Conservation (phyloP, 139 green algal genomes). For the Desmodesmus armatus region DNA sequence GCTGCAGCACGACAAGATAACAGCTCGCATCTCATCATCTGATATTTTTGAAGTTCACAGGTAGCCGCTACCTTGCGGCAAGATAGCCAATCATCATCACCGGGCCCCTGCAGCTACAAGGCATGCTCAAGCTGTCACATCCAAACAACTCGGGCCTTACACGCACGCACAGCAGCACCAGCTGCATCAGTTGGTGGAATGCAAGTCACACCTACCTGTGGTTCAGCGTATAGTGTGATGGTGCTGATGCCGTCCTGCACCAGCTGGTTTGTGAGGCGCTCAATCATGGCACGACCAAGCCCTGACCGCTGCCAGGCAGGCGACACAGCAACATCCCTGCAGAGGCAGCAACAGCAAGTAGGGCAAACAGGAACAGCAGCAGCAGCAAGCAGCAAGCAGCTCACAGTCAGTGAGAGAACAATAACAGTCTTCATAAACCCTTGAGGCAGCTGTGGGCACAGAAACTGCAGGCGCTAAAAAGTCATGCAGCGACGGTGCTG, state of each 20-base stretch:
- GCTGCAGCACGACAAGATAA: background rate
- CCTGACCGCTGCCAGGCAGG: constrained; percentile 87
- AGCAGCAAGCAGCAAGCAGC: background rate
- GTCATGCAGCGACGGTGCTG: too few species aligned
- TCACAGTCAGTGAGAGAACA: too few species aligned
- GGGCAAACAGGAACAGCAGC: constrained; percentile 14
- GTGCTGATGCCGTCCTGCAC: constrained; percentile 79
- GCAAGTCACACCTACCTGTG: constrained; percentile 30
- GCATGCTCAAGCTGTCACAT: background rate
- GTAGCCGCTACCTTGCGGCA: background rate
- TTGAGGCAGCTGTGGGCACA: too few species aligned
- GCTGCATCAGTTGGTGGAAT: background rate
- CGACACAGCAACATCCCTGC: constrained; percentile 85
- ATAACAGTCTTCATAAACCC: too few species aligned
- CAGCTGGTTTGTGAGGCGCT: constrained; percentile 80
- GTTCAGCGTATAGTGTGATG: constrained; percentile 84
- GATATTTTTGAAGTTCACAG: too few species aligned
- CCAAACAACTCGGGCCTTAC: background rate
- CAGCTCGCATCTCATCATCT: background rate
- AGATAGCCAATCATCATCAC: too few species aligned
- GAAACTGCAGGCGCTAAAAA: too few species aligned
- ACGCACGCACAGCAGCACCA: background rate
- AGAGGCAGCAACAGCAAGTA: constrained; percentile 23
- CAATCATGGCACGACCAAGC: constrained; percentile 82
- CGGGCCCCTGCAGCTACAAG: background rate